phyloP scores from a whole-genome alignment of 345 rosid species.

The Murraya paniculata region DNA sequence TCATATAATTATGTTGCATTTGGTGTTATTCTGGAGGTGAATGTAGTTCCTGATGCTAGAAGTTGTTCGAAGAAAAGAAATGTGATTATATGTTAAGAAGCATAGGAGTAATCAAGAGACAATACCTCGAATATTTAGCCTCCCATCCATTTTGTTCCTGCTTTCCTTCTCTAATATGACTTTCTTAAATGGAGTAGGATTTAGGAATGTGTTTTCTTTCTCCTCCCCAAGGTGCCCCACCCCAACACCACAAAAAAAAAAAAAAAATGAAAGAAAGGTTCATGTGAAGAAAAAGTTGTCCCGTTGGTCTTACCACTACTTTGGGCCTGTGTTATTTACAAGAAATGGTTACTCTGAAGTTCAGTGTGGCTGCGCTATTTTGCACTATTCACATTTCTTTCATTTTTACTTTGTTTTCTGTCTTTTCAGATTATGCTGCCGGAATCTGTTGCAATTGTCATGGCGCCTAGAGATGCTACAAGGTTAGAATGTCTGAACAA shows the following conservation, averaged over 20 bases:
- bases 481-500: conserved; percentile 38
- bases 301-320: neutral
- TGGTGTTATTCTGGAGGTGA: neutral
- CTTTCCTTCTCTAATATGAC: neutral
- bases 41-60: neutral
- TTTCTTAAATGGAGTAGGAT: neutral
- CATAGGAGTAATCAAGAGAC: neutral
- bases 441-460: conserved; percentile 95
- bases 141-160: neutral
- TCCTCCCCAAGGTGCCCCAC: too few species aligned
- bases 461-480: conserved; percentile 84
- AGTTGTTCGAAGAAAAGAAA: neutral
- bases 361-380: neutral
- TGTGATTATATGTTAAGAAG: neutral
- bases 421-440: conserved; percentile 85
- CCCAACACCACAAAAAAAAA: too few species aligned
- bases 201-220: neutral
- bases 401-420: neutral
- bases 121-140: neutral
- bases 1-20: neutral
- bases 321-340: neutral
- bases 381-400: neutral
- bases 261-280: too few species aligned
- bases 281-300: neutral
- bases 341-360: neutral